These are phyloP conservation scores for Podospora australis DNA, from an alignment of 495 filamentous ascomycete genomes.

Conservation along the genomic window DNA sequence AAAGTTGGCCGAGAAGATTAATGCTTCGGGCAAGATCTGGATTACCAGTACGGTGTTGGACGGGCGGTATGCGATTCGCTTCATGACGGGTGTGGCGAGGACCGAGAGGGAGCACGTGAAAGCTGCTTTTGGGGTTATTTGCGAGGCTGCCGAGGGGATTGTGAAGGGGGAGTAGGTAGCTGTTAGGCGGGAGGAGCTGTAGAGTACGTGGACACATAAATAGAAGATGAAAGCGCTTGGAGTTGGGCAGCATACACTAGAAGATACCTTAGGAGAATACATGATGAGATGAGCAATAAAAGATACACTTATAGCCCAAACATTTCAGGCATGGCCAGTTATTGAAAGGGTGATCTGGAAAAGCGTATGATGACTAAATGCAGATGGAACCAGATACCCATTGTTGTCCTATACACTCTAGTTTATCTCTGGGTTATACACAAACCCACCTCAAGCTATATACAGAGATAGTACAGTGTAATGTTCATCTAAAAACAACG, in stretches of 20 bases:
- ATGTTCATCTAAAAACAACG: too few relatives aligned
- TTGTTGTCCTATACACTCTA: neutral
- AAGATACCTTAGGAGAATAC: neutral
- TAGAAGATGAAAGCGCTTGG: neutral
- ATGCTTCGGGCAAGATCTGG: constrained; percentile 72
- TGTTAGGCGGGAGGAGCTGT: too few relatives aligned
- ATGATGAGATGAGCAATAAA: neutral
- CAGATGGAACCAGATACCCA: neutral
- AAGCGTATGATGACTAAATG: too few relatives aligned
- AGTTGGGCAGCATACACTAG: neutral
- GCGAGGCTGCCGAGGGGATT: constrained; percentile 57
- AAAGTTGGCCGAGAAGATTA: constrained; percentile 70
- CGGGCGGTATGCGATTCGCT: constrained; percentile 73
- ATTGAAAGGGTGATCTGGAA: too few relatives aligned
- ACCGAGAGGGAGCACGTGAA: constrained; percentile 64
- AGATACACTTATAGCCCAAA: neutral
- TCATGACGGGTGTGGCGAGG: constrained; percentile 63
- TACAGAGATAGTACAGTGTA: too few relatives aligned
- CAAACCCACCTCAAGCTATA: too few relatives aligned
- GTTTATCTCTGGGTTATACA: neutral
- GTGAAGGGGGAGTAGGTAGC: constrained; percentile 8
- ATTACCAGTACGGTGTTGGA: constrained; percentile 71
- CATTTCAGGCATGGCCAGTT: neutral
- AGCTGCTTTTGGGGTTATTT: constrained; percentile 72
- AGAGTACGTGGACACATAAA: neutral